These are phyloP conservation scores for Lecanicillium sp. DNA, from an alignment of 2,329 filamentous ascomycete genomes.

Conservation along the genomic window DNA sequence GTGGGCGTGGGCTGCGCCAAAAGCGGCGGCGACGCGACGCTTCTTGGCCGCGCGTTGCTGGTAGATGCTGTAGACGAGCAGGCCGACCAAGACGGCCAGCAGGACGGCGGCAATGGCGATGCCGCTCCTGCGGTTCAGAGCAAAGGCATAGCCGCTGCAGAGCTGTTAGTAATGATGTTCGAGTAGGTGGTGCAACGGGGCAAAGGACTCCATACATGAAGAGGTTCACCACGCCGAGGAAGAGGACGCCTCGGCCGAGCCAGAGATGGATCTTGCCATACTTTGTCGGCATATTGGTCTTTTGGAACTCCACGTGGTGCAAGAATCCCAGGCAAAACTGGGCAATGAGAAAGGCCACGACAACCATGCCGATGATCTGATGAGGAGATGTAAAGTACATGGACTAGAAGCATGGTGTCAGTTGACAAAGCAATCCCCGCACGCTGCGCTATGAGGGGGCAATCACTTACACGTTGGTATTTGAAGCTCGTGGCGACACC, in stretches of 20 bases:
- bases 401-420: slow-evolving; percentile 28
- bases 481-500: slow-evolving; percentile 44
- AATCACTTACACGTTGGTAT: slow-evolving; percentile 46
- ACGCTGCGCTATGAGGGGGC: not conserved
- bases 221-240: slow-evolving; percentile 46
- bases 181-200: not conserved
- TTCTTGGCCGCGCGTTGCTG: slow-evolving; percentile 18
- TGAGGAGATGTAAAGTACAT: slow-evolving; percentile 45
- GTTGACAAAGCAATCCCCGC: slow-evolving; percentile 8
- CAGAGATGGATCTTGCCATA: slow-evolving; percentile 48
- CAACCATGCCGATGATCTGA: slow-evolving; percentile 50
- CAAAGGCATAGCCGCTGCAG: slow-evolving; percentile 48
- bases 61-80: slow-evolving; percentile 28
- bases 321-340: slow-evolving; percentile 48
- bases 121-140: slow-evolving; percentile 35
- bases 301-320: slow-evolving; percentile 46
- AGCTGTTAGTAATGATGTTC: slow-evolving; percentile 6
- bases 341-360: slow-evolving; percentile 41
- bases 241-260: slow-evolving; percentile 46
- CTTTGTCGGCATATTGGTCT: slow-evolving; percentile 39
- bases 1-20: slow-evolving; percentile 7
- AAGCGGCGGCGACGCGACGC: slow-evolving; percentile 11
- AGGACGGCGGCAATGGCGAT: slow-evolving; percentile 30
- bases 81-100: slow-evolving; percentile 25
- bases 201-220: slow-evolving; percentile 38